A percentile compares a stretch with the other conserved stretches of the same genome.
Conservation (phyloP, 768 basidiomycete genomes). For the Rhodotorula sphaerocarpa region DNA sequence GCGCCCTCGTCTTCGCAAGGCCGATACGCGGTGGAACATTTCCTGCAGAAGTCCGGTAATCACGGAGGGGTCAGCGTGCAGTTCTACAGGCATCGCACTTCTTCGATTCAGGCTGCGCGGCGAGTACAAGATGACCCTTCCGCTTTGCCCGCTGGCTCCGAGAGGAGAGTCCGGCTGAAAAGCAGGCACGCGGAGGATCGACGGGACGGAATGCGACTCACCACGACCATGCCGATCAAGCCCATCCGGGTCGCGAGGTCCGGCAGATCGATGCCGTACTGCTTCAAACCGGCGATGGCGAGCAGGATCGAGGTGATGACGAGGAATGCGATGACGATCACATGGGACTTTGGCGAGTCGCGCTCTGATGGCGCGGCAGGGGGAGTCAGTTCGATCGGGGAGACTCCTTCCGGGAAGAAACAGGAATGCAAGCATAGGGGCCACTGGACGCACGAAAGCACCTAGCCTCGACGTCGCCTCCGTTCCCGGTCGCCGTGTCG, state of each 20-base stretch:
- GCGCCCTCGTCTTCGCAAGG: too few species aligned
- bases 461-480: constrained; percentile 47
- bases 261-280: constrained; percentile 27
- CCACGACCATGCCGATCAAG: not conserved
- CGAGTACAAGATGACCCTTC: too few species aligned
- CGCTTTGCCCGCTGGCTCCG: too few species aligned
- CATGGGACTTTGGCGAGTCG: constrained; percentile 38
- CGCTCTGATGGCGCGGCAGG: constrained; percentile 23
- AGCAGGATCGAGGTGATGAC: constrained; percentile 33
- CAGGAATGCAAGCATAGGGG: not conserved
- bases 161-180: too few species aligned
- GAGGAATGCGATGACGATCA: constrained; percentile 38
- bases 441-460: constrained; percentile 45
- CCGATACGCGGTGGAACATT: too few species aligned
- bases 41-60: too few species aligned
- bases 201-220: too few species aligned
- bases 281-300: constrained; percentile 34
- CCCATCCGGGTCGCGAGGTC: constrained; percentile 10
- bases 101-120: too few species aligned
- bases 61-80: too few species aligned
- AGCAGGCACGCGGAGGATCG: too few species aligned
- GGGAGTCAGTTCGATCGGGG: not conserved
- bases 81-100: too few species aligned
- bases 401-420: not conserved
- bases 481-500: constrained; percentile 46